phyloP scores from a whole-genome alignment of 768 basidiomycete genomes.

The Xerocomus brunneocitrinus region DNA sequence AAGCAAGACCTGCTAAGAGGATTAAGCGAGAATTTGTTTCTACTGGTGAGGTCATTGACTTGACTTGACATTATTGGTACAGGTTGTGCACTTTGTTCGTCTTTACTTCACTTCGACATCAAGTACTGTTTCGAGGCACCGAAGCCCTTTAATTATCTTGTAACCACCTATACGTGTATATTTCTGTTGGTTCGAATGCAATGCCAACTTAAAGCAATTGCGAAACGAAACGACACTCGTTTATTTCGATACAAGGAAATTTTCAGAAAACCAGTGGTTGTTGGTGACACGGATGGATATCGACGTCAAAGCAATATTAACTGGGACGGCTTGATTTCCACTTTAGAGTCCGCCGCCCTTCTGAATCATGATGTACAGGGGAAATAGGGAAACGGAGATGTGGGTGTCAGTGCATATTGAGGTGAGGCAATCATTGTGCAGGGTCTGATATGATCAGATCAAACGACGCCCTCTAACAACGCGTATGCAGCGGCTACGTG shows the following conservation, averaged over 20 bases:
- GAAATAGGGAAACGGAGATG: conserved; percentile 1
- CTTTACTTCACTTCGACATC: neutral
- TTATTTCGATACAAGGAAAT: neutral
- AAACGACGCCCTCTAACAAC: conserved; percentile 14
- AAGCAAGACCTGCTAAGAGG: conserved; percentile 19
- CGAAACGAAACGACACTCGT: neutral
- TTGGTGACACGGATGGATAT: neutral
- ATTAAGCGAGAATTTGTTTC: conserved; percentile 19
- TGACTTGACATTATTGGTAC: conserved; percentile 19
- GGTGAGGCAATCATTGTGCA: conserved; percentile 12
- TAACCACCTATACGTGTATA: neutral
- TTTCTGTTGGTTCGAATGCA: neutral
- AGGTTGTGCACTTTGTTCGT: neutral
- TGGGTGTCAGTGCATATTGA: neutral
- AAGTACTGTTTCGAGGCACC: neutral
- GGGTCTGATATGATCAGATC: conserved; percentile 21
- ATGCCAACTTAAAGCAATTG: neutral
- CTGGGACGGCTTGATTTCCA: too few species aligned
- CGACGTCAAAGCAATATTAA: conserved; percentile 1
- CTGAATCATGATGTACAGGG: neutral
- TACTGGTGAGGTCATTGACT: conserved; percentile 27
- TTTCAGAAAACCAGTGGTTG: too few species aligned
- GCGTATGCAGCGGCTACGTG: conserved; percentile 1
- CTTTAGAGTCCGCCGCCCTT: neutral
- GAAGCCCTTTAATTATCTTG: neutral